Base-by-base conservation (phyloP, 176 grass and related monocot genomes). In the Saccharum spontaneum region DNA sequence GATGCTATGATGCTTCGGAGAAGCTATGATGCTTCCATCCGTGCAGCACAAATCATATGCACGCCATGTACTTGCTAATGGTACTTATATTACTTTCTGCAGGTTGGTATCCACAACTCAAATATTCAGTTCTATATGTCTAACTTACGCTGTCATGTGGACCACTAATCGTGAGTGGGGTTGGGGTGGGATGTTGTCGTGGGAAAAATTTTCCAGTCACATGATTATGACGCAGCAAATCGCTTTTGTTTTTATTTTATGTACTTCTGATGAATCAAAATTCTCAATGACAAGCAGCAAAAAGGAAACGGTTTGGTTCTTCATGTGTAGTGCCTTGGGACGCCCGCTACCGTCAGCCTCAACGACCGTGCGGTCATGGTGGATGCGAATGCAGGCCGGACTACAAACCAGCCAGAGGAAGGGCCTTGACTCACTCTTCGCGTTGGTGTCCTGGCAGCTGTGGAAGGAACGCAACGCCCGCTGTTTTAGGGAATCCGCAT, bases 161-260 rank as follows among this genome's bases (percentile, higher is more conserved):
- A 74, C 74, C 88, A 83, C 79, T 44, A 55, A 36, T 36, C 78
- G 3, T 67, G 49, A 23, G 10, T 59, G 73, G 67, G 81, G 44
- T 0, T 74, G 71, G 7, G 44, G 71, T 74, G 44, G 44, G 20
- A 83, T 73, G 70, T 6, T 52, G 46, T 20, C 15, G 5, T n/a
- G 43, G 2, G 4, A 8, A 60, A 60, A 72, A 30, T 40, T n/a
- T 34, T 69, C 46, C 38, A 40, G 69, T n/a, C 69, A 81, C 82
- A 85, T 76, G 87, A 82, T 77, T 82, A 87, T 62, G 50, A 82
- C 39, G 26, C 8, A 69, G 82, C 77, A 89, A 85, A 76, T 67
- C 12, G 30, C 28, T 60, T 74, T 83, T 61, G 24, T 16, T 45
- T 30, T 6, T 38, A 57, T 79, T 79, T 8, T 8, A 61, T 82